Base-by-base conservation (phyloP, 2,329 filamentous ascomycete genomes). In the Fusarium nematophilum region DNA sequence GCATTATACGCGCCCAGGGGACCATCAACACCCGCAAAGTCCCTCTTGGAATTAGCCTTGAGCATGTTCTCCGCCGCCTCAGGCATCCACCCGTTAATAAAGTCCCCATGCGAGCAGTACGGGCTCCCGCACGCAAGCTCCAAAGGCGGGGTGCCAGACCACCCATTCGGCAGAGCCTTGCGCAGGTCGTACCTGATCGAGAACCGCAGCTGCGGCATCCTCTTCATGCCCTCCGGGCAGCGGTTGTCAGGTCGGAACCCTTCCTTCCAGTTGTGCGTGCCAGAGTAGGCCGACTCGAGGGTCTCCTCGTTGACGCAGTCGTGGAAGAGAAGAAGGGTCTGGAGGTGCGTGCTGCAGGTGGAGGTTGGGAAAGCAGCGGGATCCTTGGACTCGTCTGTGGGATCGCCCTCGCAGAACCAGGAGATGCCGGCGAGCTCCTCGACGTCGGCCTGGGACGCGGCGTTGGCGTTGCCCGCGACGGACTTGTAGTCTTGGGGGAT, bases 141-240 rank as follows among this genome's bases (percentile, higher is more conserved):
- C 9, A 80, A 61, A 1, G 79, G 78, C 11, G 78, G 70, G 0
- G 65, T 67, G 31, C 78, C 78, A 14, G 59, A 70, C 78, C 78
- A 81, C 13, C 79, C 78, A 17, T 73, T 64, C 1, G 78, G 75
- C 9, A 80, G 58, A 2, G 65, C 64, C 23, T 72, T 73, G 42
- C 76, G 73, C 9, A 78, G 64, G 53, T 81, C 78, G 65, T 79
- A 80, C 26, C 78, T 75, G 51, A 80, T 75, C 14, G 72, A 76
- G 70, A 80, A 80, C 37, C 79, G 74, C n/a, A 80, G 73, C 59
- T 77, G 76, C 1, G 78, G 77, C 68, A 80, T 80, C 9, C 72
- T 69, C 62, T 77, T 77, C 73, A 77, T 79, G 60, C 73, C 74
- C 4, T 55, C 49, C 1, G 78, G 79, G 61, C 78, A 81, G 25